These are phyloP conservation scores for Tuber magnatum DNA, from an alignment of 495 filamentous ascomycete species.

Conservation along the genomic window DNA sequence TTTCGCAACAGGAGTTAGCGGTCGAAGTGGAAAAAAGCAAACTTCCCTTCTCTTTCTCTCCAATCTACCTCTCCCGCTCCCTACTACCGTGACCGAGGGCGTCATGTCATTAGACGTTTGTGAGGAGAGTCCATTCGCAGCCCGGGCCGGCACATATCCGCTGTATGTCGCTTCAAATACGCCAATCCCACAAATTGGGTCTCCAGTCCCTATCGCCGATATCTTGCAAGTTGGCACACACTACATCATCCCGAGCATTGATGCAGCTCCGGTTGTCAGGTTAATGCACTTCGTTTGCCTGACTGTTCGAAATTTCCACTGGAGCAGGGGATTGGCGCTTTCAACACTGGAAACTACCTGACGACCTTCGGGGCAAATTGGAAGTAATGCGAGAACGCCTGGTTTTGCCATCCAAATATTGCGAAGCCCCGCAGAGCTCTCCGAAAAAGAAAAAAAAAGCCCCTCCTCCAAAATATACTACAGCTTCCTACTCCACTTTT, in stretches of 20 bases:
- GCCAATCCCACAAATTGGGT: not conserved
- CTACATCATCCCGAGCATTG: not conserved
- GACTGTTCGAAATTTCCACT: not conserved
- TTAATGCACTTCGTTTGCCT: not conserved
- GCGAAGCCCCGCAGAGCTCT: not conserved
- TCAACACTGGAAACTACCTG: not conserved
- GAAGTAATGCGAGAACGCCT: not conserved
- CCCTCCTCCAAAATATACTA: not conserved
- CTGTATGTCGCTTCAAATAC: not conserved
- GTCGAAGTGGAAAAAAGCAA: not conserved
- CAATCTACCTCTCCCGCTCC: not conserved
- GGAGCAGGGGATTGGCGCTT: not conserved
- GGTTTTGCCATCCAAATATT: not conserved
- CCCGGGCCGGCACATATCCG: not conserved
- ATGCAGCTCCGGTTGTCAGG: not conserved
- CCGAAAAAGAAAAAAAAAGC: not conserved
- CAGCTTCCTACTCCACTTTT: not conserved
- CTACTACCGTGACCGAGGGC: not conserved
- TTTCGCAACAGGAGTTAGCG: not conserved
- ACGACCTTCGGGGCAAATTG: not conserved
- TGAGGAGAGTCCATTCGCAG: not conserved
- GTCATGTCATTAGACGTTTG: not conserved
- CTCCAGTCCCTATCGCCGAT: not conserved
- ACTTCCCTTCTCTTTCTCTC: not conserved
- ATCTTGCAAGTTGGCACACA: not conserved